Evolutionary conservation across 768 basidiomycete species (phyloP).

Genomic region (Lactifluus piperatus): DNA sequence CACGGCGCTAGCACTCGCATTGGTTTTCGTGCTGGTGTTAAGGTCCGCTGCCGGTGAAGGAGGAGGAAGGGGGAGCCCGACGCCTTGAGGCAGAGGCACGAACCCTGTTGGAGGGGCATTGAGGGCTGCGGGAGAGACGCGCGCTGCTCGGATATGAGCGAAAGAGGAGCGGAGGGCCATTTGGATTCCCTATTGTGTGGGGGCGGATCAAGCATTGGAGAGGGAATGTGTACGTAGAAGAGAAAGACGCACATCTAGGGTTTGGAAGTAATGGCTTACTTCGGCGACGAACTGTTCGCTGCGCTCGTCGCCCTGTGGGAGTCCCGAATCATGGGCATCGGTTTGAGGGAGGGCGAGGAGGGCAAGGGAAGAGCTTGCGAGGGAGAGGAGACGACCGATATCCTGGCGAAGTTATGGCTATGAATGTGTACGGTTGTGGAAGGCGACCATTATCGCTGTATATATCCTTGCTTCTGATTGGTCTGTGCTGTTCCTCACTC

Average conservation of each 20-base stretch:
- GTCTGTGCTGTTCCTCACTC: no score
- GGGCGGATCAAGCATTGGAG: not conserved
- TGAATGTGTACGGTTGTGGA: no score
- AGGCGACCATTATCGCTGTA: no score
- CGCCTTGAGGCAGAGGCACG: conserved; percentile 70
- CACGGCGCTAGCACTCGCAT: not conserved
- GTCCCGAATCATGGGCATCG: conserved; percentile 54
- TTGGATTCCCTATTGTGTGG: conserved; percentile 53
- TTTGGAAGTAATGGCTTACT: conserved; percentile 80
- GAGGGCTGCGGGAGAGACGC: conserved; percentile 83
- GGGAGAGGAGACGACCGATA: conserved; percentile 62
- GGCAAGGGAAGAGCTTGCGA: conserved; percentile 72
- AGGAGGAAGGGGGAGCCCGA: conserved; percentile 49
- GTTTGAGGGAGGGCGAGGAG: conserved; percentile 79
- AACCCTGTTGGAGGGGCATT: conserved; percentile 67
- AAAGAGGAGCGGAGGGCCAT: conserved; percentile 66
- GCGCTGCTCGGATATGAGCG: conserved; percentile 72
- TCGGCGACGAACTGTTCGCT: conserved; percentile 81
- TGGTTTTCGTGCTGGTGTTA: conserved; percentile 23
- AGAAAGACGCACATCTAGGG: conserved; percentile 52
- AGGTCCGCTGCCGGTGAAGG: not conserved
- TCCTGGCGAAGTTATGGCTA: conserved; percentile 38
- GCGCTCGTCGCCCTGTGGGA: conserved; percentile 75
- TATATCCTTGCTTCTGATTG: no score
- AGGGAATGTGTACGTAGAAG: no score